Evolutionary conservation across 768 basidiomycete species (phyloP), one percentile per base, ranked within the genome.

Genomic region (Cytidiella melzeri): DNA sequence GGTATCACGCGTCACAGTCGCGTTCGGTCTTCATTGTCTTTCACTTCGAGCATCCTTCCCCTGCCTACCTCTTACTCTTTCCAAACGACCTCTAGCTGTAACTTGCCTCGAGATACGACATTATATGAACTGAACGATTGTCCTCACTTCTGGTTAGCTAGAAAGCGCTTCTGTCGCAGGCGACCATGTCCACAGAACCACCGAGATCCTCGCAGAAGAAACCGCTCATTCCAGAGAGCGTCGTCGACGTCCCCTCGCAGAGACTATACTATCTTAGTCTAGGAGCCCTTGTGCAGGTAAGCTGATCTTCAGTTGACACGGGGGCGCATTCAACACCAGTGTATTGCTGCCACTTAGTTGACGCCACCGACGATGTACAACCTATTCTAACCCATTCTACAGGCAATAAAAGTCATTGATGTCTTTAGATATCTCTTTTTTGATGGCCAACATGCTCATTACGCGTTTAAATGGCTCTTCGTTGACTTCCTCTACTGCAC

Each of bases 331-430:
- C n/a, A n/a, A n/a, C n/a, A n/a, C n/a, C 43, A 18, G 21, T 21
- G 23, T 42, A 36, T 43, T 15, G 20, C 28, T 40, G 24, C 23
- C 18, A 13, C 21, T 38, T 41, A 18, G 46, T 46, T n/a, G n/a
- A n/a, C n/a, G n/a, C n/a, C n/a, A n/a, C n/a, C n/a, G n/a, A n/a
- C n/a, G n/a, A n/a, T n/a, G n/a, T n/a, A n/a, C 41, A 41, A 25
- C 36, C 3, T 25, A 27, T 27, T 20, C 7, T 41, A 41, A 41
- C 40, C 9, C 19, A 9, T n/a, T 47, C 23, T 26, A 12, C 46
- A 93, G 90, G 79, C 87, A 23, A 71, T 87, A 54, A 95, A 95
- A 72, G 47, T 81, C 2, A 66, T 87, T 50, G 88, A 93, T 63
- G 74, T 87, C 44, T 52, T 86, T 18, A 73, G 75, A 57, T 79